Base-by-base conservation (phyloP, 2,329 filamentous ascomycete species). In the Coniella vitis region DNA sequence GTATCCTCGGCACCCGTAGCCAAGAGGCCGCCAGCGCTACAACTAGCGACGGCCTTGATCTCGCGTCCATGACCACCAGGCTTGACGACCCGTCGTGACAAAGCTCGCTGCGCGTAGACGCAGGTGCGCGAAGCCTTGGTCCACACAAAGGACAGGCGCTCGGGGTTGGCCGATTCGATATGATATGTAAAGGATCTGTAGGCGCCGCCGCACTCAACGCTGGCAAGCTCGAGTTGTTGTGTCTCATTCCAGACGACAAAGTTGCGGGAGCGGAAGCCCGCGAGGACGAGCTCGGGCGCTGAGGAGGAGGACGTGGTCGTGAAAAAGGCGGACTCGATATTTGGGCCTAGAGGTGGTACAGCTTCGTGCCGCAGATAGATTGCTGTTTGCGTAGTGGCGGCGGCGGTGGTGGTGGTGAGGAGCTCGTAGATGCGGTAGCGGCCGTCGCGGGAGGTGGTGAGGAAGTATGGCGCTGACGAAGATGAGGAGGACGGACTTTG, bases 181-280 rank as follows among this genome's bases (percentile, higher is more conserved):
- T 3, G 42, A 47, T 65, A 87, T 3, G 79, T 76, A 74, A 89
- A 96, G 29, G 77, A 83, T 47, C 91, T 79, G 61, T 95, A 89
- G 0, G 83, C 83, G 31, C 91, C 91, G 48, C 90, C 91, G 61
- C 91, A 96, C 42, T 90, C 83, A 25, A 95, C 74, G 1, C 73
- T 75, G 47, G 84, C 78, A 14, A 91, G 65, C 58, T 91, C 85
- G 48, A 80, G 76, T 51, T 87, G 81, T 2, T 70, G 71, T 0
- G 79, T 82, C 61, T 87, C 82, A 62, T 95, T 87, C 79, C 87
- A 93, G 9, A 91, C 76, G 12, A 95, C 72, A 60, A 97, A 94
- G 40, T 81, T 73, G 54, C 82, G 88, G 61, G 86, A 82, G 48
- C 79, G 81, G 67, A 96, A 97, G 3, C 91, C 91, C 62, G 84